Evolutionary conservation across 768 basidiomycete genomes (phyloP).

Genomic region (Lactarius hengduanensis): DNA sequence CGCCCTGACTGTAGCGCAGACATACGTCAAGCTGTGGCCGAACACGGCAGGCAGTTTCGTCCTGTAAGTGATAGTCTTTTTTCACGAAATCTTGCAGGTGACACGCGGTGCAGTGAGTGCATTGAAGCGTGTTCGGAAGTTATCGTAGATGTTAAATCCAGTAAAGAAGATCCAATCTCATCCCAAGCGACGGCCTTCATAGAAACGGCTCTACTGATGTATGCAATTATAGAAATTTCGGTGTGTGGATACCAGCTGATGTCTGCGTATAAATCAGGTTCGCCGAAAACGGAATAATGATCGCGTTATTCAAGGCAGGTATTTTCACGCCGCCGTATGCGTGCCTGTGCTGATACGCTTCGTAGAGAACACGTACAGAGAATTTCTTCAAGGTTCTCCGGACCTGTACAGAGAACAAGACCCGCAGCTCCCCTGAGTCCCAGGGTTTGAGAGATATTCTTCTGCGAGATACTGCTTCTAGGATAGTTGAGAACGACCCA

Average conservation of each 20-base stretch:
- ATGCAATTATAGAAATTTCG: constrained; percentile 35
- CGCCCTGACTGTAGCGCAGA: constrained; percentile 57
- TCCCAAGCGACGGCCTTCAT: constrained; percentile 57
- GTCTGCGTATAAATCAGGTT: constrained; percentile 44
- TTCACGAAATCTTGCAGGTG: not conserved
- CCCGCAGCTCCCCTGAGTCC: not conserved
- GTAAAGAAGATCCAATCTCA: constrained; percentile 57
- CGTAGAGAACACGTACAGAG: constrained; percentile 15
- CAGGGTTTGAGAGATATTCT: constrained; percentile 41
- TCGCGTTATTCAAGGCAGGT: constrained; percentile 56
- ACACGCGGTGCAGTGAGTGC: constrained; percentile 42
- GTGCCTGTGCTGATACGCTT: not conserved
- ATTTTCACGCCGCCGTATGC: not conserved
- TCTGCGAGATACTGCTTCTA: constrained; percentile 44
- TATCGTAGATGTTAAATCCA: constrained; percentile 46
- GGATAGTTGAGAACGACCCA: constrained; percentile 45
- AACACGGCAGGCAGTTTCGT: constrained; percentile 51
- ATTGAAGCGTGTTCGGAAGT: constrained; percentile 53
- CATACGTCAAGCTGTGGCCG: constrained; percentile 62
- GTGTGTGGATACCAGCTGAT: constrained; percentile 28
- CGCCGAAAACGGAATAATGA: constrained; percentile 54
- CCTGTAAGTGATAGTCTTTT: constrained; percentile 41
- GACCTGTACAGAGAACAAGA: constrained; percentile 19
- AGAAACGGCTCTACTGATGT: constrained; percentile 44
- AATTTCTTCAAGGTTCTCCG: constrained; percentile 21